Conservation (phyloP, 2,329 filamentous ascomycete species). For the Pleoardoris graminearum region DNA sequence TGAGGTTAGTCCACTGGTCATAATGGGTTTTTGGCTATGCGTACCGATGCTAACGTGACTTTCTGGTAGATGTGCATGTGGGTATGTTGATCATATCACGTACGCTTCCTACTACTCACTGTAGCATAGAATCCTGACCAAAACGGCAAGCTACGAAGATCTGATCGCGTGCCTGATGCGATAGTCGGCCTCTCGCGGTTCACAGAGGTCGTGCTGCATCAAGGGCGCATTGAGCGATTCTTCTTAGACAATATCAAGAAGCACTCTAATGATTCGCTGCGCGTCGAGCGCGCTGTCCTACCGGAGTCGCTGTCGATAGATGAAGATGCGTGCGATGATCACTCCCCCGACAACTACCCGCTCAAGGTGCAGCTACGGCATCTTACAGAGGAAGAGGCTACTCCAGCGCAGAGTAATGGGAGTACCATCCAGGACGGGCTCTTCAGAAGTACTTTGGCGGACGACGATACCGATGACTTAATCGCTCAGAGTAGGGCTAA, state of each 20-base stretch:
- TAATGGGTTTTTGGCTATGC: not conserved
- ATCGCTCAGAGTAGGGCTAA: conserved; percentile 46
- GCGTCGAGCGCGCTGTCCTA: conserved; percentile 61
- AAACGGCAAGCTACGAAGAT: conserved; percentile 60
- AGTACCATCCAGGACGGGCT: conserved; percentile 54
- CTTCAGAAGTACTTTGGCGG: conserved; percentile 61
- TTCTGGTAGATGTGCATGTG: conserved; percentile 43
- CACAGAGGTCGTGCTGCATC: conserved; percentile 69
- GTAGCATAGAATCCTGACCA: conserved; percentile 60
- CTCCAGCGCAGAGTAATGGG: conserved; percentile 50
- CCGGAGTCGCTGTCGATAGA: conserved; percentile 61
- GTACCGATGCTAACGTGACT: conserved; percentile 4
- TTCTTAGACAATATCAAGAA: conserved; percentile 65
- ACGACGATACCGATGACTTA: conserved; percentile 62
- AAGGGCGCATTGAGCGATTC: conserved; percentile 70
- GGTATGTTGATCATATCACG: conserved; percentile 24
- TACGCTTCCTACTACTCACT: conserved; percentile 16
- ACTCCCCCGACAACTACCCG: conserved; percentile 56
- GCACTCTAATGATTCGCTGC: conserved; percentile 57
- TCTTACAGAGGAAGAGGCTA: conserved; percentile 61
- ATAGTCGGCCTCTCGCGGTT: conserved; percentile 65
- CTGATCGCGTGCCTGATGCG: conserved; percentile 65
- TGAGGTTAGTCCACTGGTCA: conserved; percentile 58
- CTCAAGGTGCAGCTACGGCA: conserved; percentile 63
- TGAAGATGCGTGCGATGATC: conserved; percentile 53